phyloP scores from a whole-genome alignment of 345 rosid species.

The Geranium rotundifolium region DNA sequence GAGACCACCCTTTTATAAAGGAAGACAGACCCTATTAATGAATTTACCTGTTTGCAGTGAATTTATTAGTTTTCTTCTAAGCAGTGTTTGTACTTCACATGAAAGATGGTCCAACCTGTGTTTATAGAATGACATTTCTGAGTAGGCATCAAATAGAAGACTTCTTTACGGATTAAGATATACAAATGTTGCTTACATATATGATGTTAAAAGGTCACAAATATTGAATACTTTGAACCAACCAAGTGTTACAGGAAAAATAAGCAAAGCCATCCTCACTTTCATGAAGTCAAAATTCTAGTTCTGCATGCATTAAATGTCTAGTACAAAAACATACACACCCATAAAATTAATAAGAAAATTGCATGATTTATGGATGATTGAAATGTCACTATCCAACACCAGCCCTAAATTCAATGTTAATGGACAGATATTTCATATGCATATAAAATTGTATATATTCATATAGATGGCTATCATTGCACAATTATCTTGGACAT shows the following conservation, averaged over 20 bases:
- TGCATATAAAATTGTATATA: not conserved
- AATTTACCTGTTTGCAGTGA: not conserved
- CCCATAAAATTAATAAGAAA: not conserved
- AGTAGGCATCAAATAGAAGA: not conserved
- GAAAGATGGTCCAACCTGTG: no score
- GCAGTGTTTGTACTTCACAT: not conserved
- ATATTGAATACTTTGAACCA: no score
- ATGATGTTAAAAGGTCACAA: not conserved
- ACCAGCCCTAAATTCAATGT: not conserved
- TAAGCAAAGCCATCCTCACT: no score
- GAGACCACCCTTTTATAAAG: slow-evolving; percentile 1
- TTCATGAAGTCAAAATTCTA: no score
- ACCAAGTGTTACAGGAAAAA: no score
- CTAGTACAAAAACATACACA: no score
- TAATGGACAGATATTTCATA: not conserved
- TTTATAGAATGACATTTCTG: not conserved
- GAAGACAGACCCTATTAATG: no score
- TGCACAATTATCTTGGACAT: not conserved
- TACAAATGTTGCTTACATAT: not conserved
- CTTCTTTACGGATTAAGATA: not conserved
- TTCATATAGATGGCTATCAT: not conserved
- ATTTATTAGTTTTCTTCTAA: not conserved
- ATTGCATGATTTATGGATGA: not conserved
- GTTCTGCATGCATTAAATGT: no score
- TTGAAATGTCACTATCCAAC: not conserved